These are phyloP conservation scores for Fusarium multiceps DNA, from an alignment of 2,329 filamentous ascomycete genomes.

Conservation along the genomic window DNA sequence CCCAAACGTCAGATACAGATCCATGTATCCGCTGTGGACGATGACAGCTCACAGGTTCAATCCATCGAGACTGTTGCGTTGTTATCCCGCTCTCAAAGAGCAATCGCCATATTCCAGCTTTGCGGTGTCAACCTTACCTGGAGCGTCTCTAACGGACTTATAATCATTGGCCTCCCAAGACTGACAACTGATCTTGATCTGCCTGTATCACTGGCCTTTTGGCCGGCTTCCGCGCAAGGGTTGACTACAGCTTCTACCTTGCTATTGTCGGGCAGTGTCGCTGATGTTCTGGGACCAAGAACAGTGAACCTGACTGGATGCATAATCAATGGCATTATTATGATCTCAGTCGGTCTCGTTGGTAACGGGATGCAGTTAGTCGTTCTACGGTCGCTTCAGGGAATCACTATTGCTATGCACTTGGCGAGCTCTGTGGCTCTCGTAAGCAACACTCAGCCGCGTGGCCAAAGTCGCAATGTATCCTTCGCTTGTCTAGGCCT, in stretches of 20 bases:
- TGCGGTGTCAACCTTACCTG: constrained; percentile 37
- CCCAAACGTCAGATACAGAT: not conserved
- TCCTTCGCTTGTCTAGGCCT: constrained; percentile 58
- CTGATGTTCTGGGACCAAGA: too few species aligned
- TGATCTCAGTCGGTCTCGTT: too few species aligned
- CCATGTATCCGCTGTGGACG: not conserved
- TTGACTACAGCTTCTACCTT: constrained; percentile 52
- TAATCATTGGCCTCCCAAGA: constrained; percentile 54
- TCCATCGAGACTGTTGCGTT: not conserved
- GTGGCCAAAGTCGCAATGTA: constrained; percentile 52
- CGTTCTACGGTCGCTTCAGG: constrained; percentile 52
- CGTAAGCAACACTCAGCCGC: constrained; percentile 47
- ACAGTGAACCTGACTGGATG: too few species aligned
- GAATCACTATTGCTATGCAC: constrained; percentile 51
- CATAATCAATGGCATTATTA: too few species aligned
- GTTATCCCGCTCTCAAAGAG: not conserved
- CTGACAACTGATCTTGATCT: constrained; percentile 54
- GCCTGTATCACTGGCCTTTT: constrained; percentile 49
- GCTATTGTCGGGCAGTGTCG: constrained; percentile 49
- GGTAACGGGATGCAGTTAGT: constrained; percentile 45
- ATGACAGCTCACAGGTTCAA: not conserved
- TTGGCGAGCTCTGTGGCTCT: constrained; percentile 52
- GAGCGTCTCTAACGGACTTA: constrained; percentile 42
- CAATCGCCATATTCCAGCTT: not conserved
- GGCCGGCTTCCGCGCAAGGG: constrained; percentile 52